A percentile compares a stretch with the other conserved stretches of the same genome.
These are phyloP conservation scores for Aphanomyces euteiches DNA, from an alignment of 352 stramenopile species.

Conservation along the genomic window DNA sequence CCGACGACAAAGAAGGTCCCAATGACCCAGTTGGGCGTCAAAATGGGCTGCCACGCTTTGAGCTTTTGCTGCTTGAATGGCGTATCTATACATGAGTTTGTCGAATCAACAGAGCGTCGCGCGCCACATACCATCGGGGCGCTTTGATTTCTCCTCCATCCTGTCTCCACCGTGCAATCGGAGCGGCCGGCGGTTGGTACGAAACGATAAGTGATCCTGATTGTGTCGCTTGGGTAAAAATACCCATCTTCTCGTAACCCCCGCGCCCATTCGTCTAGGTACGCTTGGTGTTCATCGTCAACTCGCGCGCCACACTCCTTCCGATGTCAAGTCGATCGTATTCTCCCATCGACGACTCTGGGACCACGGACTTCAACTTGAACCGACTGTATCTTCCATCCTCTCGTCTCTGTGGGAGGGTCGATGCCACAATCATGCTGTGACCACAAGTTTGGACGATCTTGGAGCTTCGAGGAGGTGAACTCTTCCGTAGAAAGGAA, in stretches of 20 bases:
- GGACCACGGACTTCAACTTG: too few relatives aligned
- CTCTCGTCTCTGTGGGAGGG: too few relatives aligned
- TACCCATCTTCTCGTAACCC: not conserved
- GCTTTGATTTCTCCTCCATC: slow-evolving; percentile 85
- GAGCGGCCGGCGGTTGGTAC: not conserved
- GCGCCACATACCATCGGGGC: slow-evolving; percentile 61
- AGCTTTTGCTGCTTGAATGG: slow-evolving; percentile 88
- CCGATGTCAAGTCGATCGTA: too few relatives aligned
- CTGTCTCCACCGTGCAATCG: slow-evolving; percentile 1
- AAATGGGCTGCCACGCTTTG: slow-evolving; percentile 84
- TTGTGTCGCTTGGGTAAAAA: not conserved
- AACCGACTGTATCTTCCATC: too few relatives aligned
- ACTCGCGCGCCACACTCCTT: too few relatives aligned
- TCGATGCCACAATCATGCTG: too few relatives aligned
- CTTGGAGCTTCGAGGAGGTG: too few relatives aligned
- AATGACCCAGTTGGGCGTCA: slow-evolving; percentile 85
- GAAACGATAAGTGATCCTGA: slow-evolving; percentile 1
- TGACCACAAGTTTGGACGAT: too few relatives aligned
- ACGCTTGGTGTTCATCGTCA: too few relatives aligned
- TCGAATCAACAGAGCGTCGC: not conserved
- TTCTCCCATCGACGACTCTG: too few relatives aligned
- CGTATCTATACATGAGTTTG: slow-evolving; percentile 43
- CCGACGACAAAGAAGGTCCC: slow-evolving; percentile 69
- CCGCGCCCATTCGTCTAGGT: too few relatives aligned
- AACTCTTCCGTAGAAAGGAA: too few relatives aligned